A percentile compares a stretch with the other conserved stretches of the same genome.
phyloP scores from a whole-genome alignment of 2,329 filamentous ascomycete species.

The Cladosporium phlei region DNA sequence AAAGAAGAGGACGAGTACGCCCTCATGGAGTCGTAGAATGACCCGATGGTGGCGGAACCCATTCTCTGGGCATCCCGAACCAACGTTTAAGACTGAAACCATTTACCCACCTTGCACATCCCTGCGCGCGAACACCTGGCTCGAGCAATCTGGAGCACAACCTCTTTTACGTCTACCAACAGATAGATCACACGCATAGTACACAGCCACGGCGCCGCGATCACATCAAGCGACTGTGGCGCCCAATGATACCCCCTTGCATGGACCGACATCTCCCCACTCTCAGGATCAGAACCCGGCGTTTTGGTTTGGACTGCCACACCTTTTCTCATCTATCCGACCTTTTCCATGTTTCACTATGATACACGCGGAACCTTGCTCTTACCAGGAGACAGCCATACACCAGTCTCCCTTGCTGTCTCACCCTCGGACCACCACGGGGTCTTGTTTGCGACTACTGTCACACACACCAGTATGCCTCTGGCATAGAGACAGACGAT shows the following conservation, averaged over 20 bases:
- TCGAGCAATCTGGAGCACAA: conserved; percentile 13
- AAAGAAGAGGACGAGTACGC: conserved; percentile 93
- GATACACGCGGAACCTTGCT: not conserved
- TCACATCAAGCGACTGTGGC: conserved; percentile 10
- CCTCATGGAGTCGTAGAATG: conserved; percentile 61
- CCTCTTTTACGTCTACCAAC: conserved; percentile 11
- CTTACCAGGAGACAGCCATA: conserved; percentile 3
- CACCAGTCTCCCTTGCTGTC: conserved; percentile 1
- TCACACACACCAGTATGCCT: too few relatives aligned
- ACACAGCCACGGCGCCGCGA: conserved; percentile 13
- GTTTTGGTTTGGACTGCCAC: conserved; percentile 10
- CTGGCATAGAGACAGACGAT: too few relatives aligned
- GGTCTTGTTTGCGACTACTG: too few relatives aligned
- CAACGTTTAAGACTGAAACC: conserved; percentile 4
- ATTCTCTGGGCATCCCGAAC: too few relatives aligned
- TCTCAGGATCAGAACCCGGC: conserved; percentile 11
- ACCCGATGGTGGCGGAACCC: too few relatives aligned
- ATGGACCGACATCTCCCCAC: conserved; percentile 12
- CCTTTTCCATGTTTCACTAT: not conserved
- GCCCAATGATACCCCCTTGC: conserved; percentile 14
- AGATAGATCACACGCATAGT: conserved; percentile 13
- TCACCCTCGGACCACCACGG: too few relatives aligned
- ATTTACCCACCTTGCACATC: conserved; percentile 4
- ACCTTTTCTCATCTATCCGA: not conserved
- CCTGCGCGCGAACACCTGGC: conserved; percentile 2